Evolutionary conservation across 192 early-diverging fungal genomes (phyloP), one percentile per base, ranked within the genome.

Genomic region (Coemansia sp.): DNA sequence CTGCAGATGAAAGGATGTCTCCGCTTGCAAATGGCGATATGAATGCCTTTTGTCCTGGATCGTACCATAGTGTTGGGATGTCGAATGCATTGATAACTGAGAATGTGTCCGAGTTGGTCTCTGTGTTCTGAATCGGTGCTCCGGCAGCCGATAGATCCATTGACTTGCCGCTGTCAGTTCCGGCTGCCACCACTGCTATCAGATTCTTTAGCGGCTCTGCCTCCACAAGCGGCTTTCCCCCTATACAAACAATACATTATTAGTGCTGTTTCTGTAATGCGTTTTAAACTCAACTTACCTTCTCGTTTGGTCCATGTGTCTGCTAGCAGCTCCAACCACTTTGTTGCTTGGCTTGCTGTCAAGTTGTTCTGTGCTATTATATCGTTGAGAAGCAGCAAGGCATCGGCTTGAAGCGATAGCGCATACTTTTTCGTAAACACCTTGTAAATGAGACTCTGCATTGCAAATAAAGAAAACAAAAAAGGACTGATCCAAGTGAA

Each of bases 401-500:
- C 89, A 61, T 90, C 90, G 8, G 83, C 73, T 45, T 89, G 83
- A 2, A 94, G 70, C 37, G 84, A 84, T 35, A 93, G 86, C 42
- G 89, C 86, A 71, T 90, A 84, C 48, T 87, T 90, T 50, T 87
- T 86, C 6, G 85, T 87, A 62, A 95, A 88, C 5, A 86, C 73
- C 50, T 83, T 76, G 58, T 84, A 89, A 59, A 92, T 88, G 52
- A 75, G 55, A 37, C 68, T 70, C 19, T 75, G 67, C 63, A 76
- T 69, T 68, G 31, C 3, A 49, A 18, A 26, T 4, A 50, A 50
- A 7, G 1, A 35, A 35, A 35, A 35, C 6, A 35, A 35, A 35
- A 2, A 35, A 7, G 7, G 33, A 35, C 7, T 35, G 33, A 35
- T 35, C 6, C 33, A 35, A 6, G 10, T 1, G 23, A 4, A 26